Evolutionary conservation across 305 asterid species (phyloP).

Genomic region (Solanum aculeatissimum): DNA sequence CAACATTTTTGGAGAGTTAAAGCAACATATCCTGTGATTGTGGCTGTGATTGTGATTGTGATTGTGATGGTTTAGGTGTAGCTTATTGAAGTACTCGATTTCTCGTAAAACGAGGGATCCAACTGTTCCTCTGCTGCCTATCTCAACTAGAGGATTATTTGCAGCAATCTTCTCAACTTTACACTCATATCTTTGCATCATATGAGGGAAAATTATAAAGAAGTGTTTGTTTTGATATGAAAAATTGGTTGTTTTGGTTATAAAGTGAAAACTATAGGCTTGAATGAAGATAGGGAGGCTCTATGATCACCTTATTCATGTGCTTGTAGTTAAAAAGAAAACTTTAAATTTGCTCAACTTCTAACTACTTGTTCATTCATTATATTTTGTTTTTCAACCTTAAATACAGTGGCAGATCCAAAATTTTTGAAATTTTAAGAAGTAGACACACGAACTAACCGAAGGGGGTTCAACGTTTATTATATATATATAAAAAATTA

Average conservation of each 20-base stretch:
- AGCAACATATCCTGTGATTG: background rate
- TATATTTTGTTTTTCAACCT: background rate
- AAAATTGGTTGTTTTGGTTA: conserved; percentile 21
- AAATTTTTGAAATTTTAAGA: too few species aligned
- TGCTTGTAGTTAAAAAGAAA: conserved; percentile 28
- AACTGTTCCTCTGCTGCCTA: conserved; percentile 52
- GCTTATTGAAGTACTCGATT: conserved; percentile 42
- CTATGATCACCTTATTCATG: conserved; percentile 48
- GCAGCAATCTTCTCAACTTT: conserved; percentile 8
- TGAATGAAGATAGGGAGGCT: conserved; percentile 6
- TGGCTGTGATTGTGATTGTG: background rate
- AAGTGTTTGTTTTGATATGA: background rate
- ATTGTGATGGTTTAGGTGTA: conserved; percentile 16
- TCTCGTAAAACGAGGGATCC: conserved; percentile 58
- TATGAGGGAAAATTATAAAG: background rate
- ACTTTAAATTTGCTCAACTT: conserved; percentile 25
- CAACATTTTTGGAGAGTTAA: background rate
- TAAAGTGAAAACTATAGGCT: conserved; percentile 3
- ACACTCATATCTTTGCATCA: background rate
- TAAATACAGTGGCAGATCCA: too few species aligned
- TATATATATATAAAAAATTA: too few species aligned
- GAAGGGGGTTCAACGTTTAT: too few species aligned
- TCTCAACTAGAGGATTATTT: conserved; percentile 16
- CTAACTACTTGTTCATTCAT: conserved; percentile 17
- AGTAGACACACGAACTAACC: too few species aligned